Evolutionary conservation across 1,284 basidiomycete species (phyloP), one percentile per base, ranked within the genome.

Genomic region (Thecaphora thlaspeos): DNA sequence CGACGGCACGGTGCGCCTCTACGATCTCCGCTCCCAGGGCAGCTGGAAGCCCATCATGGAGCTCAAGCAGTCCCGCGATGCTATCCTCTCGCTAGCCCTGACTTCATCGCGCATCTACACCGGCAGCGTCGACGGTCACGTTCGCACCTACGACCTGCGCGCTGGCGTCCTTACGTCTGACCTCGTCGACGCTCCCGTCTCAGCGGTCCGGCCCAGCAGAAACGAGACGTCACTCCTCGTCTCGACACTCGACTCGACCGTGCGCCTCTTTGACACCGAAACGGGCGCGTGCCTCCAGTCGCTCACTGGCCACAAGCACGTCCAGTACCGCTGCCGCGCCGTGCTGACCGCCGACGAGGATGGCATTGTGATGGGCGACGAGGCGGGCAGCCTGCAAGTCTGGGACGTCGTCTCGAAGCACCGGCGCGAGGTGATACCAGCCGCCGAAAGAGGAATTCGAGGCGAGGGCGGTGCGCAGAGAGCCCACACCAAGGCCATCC

Each of bases 91-190:
- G 9, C 78, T 98, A n/a, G 60, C 55, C 79, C 87, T 80, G 79
- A 32, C 41, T 2, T 36, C 41, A 12, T 59, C 73, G 83, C 36
- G 83, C 84, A 84, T 97, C 62, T 62, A 60, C 23, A 84, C 90
- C 0, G 90, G 90, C 1, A 91, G 89, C 0, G 87, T 94, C 2
- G 95, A 99, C 67, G 94, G 95, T 1, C 83, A 88, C 69, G 85
- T 96, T 30, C 85, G 95, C 21, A 89, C 88, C 1, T 97, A 97
- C 79, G 95, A 98, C 78, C 80, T 98, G 28, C 86, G 94, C 42
- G 90, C 88, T 81, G 95, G 95, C 21, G 85, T 92, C 77, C 80
- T 96, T 24, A 84, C 87, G 4, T 83, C 87, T 43, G 95, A 99
- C 78, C 91, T 87, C 68, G 84, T 98, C 55, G 91, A 92, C 11